These are phyloP conservation scores for Lentinula lateritia DNA, from an alignment of 768 basidiomycete species.

Conservation along the genomic window DNA sequence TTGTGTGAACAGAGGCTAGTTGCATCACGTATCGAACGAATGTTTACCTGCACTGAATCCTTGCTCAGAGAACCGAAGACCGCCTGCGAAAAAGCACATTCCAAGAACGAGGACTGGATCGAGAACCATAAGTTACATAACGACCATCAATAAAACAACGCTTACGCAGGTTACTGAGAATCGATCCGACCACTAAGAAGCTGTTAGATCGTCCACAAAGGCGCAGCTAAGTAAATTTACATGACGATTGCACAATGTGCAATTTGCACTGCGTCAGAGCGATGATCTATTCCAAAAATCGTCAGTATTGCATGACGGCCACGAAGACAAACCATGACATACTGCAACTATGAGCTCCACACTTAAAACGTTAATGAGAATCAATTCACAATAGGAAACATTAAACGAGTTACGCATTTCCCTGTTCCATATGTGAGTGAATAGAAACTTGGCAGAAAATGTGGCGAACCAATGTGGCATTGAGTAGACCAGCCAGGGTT, in stretches of 20 bases:
- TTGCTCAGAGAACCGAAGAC: conserved; percentile 72
- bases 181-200: conserved; percentile 71
- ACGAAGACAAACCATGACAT: conserved; percentile 21
- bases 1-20: not conserved
- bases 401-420: conserved; percentile 37
- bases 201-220: conserved; percentile 1
- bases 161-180: conserved; percentile 80
- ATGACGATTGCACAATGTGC: conserved; percentile 72
- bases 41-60: conserved; percentile 66
- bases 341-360: conserved; percentile 78
- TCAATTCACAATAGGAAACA: conserved; percentile 18
- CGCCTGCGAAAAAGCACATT: conserved; percentile 90
- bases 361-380: conserved; percentile 27
- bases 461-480: conserved; percentile 68
- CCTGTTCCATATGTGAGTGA: conserved; percentile 22
- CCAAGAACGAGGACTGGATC: conserved; percentile 69
- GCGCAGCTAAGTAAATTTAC: conserved; percentile 34
- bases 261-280: conserved; percentile 53
- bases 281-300: conserved; percentile 31
- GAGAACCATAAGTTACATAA: conserved; percentile 2
- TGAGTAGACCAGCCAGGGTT: conserved; percentile 77
- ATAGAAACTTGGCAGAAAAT: conserved; percentile 1
- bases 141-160: conserved; percentile 8
- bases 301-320: not conserved
- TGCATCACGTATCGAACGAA: conserved; percentile 23